phyloP scores from a whole-genome alignment of 495 filamentous ascomycete species.

The Trichodelitschia bisporula region DNA sequence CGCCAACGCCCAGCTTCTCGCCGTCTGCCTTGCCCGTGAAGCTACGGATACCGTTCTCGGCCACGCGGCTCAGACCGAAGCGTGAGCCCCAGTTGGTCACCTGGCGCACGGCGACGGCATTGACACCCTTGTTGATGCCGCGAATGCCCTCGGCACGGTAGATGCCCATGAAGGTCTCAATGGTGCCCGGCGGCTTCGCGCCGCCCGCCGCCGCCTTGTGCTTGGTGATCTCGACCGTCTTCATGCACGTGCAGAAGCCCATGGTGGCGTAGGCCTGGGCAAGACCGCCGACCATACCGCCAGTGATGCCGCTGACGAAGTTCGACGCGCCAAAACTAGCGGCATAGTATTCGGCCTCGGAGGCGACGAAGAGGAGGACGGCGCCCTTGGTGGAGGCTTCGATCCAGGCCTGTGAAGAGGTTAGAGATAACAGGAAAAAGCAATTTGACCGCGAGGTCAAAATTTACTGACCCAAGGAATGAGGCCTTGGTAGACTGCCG shows the following conservation, averaged over 20 bases:
- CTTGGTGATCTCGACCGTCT: constrained; percentile 98
- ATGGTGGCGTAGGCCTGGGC: constrained; percentile 98
- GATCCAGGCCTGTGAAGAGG: constrained; percentile 54
- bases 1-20: constrained; percentile 46
- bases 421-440: not conserved
- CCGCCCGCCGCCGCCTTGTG: constrained; percentile 75
- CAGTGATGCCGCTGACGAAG: constrained; percentile 69
- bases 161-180: constrained; percentile 88
- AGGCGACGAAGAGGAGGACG: constrained; percentile 95
- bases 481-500: constrained; percentile 88
- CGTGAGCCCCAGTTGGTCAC: constrained; percentile 98
- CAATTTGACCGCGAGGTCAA: not conserved
- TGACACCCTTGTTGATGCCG: constrained; percentile 95
- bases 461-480: constrained; percentile 61
- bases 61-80: constrained; percentile 77
- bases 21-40: constrained; percentile 55
- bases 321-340: constrained; percentile 54
- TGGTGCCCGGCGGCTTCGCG: constrained; percentile 65
- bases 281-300: constrained; percentile 83
- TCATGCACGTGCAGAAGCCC: constrained; percentile 99
- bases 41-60: constrained; percentile 68
- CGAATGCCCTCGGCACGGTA: constrained; percentile 83
- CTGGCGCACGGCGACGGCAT: constrained; percentile 92
- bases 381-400: constrained; percentile 99
- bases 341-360: constrained; percentile 89